Conservation (phyloP, 805 yeast genomes). For the Helenozyma rhizophorensis region DNA sequence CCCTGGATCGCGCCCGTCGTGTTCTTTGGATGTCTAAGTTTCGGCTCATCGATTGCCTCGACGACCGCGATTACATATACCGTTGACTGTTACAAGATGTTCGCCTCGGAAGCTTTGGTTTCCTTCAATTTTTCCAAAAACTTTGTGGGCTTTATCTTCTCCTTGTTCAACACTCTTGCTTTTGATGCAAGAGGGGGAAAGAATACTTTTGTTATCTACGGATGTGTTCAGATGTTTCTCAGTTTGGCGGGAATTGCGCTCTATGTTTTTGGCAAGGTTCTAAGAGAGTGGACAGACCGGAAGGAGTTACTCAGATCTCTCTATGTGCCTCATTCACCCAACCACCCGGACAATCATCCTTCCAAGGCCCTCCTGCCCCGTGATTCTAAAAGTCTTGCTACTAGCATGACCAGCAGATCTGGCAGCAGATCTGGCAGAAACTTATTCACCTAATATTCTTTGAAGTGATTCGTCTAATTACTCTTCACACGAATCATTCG, state of each 20-base stretch:
- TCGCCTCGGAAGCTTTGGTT: slow-evolving; percentile 57
- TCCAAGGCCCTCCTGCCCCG: no score
- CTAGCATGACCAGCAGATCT: background rate
- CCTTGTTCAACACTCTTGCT: slow-evolving; percentile 51
- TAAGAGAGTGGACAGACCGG: slow-evolving; percentile 49
- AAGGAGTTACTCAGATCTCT: slow-evolving; percentile 38
- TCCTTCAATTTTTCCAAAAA: slow-evolving; percentile 53
- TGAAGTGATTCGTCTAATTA: no score
- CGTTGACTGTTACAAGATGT: slow-evolving; percentile 53
- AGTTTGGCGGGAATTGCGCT: slow-evolving; percentile 48
- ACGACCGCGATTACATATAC: slow-evolving; percentile 59
- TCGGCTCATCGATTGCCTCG: slow-evolving; percentile 58
- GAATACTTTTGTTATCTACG: slow-evolving; percentile 49
- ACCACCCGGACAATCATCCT: background rate
- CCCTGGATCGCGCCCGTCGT: slow-evolving; percentile 56
- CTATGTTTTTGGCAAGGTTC: slow-evolving; percentile 50
- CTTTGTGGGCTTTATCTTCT: slow-evolving; percentile 50
- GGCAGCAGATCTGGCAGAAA: background rate
- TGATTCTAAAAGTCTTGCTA: background rate
- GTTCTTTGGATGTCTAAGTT: slow-evolving; percentile 52
- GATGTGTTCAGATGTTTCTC: slow-evolving; percentile 45
- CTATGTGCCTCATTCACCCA: slow-evolving; percentile 13
- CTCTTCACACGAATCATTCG: background rate
- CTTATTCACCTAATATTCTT: no score
- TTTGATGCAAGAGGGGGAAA: slow-evolving; percentile 38